A percentile compares a stretch with the other conserved stretches of the same genome.
Evolutionary conservation across 805 yeast species (phyloP).

Genomic region (Pichia kluyveri): DNA sequence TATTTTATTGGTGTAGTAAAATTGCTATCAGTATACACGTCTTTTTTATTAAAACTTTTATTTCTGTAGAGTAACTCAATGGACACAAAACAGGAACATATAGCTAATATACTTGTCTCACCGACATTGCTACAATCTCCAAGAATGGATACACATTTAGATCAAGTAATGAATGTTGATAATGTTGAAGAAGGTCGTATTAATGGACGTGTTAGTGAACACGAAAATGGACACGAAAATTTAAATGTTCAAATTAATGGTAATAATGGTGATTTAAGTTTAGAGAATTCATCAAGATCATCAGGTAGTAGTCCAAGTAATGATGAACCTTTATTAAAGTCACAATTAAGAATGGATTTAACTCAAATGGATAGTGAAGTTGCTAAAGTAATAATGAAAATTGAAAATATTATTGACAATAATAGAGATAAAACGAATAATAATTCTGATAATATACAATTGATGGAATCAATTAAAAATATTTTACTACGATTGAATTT

Average conservation of each 20-base stretch:
- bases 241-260: too few relatives aligned
- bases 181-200: background rate
- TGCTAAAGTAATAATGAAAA: background rate
- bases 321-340: too few relatives aligned
- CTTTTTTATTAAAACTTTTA: background rate
- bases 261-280: too few relatives aligned
- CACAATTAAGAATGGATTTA: background rate
- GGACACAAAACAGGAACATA: background rate
- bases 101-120: background rate
- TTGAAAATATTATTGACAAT: background rate
- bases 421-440: too few relatives aligned
- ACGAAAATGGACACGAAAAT: background rate
- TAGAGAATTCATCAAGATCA: background rate
- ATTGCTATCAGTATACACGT: too few relatives aligned
- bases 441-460: background rate
- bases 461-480: constrained; percentile 7
- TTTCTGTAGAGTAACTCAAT: too few relatives aligned
- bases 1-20: too few relatives aligned
- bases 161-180: background rate
- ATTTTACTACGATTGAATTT: constrained; percentile 24
- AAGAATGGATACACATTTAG: background rate
- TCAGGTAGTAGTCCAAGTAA: background rate
- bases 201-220: background rate
- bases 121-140: background rate
- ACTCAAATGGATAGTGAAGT: background rate